These are phyloP conservation scores for Chlamydomonas sphaeroides DNA, from an alignment of 139 green algal species.

Conservation along the genomic window DNA sequence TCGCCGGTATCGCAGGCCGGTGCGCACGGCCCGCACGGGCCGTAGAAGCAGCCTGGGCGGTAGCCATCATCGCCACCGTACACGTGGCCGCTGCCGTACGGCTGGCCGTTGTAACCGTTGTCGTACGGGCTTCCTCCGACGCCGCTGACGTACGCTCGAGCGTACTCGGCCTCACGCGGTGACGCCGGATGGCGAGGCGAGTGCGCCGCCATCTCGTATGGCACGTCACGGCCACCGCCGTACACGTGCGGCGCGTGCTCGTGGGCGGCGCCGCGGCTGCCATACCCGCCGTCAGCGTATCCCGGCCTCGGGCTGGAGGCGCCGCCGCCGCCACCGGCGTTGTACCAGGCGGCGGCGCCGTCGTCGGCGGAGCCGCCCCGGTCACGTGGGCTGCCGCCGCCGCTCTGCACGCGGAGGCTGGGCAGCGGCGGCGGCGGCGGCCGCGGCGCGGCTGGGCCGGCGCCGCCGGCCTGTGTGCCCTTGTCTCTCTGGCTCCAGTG, in stretches of 20 bases:
- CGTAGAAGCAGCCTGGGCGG: too few species aligned
- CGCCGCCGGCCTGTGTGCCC: background rate
- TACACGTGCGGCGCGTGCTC: too few species aligned
- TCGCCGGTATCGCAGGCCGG: too few species aligned
- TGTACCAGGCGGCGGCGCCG: background rate
- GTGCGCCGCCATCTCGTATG: too few species aligned
- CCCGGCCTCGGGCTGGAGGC: background rate
- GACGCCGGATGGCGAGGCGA: too few species aligned
- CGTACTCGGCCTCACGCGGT: too few species aligned
- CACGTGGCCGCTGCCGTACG: too few species aligned
- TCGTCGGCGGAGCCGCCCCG: background rate
- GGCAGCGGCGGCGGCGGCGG: background rate
- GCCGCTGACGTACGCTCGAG: too few species aligned
- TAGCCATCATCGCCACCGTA: background rate
- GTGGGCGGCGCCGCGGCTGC: background rate
- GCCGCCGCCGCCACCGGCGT: background rate
- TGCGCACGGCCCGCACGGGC: too few species aligned
- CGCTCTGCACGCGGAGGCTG: background rate
- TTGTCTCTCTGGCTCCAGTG: constrained; percentile 14
- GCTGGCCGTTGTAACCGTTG: background rate
- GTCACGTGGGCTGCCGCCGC: too few species aligned
- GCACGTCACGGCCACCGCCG: too few species aligned
- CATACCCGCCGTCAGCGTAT: background rate
- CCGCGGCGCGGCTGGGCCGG: background rate
- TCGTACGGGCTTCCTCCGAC: background rate